Conservation (phyloP, 768 basidiomycete genomes). For the Tylopilus rubrobrunneus region DNA sequence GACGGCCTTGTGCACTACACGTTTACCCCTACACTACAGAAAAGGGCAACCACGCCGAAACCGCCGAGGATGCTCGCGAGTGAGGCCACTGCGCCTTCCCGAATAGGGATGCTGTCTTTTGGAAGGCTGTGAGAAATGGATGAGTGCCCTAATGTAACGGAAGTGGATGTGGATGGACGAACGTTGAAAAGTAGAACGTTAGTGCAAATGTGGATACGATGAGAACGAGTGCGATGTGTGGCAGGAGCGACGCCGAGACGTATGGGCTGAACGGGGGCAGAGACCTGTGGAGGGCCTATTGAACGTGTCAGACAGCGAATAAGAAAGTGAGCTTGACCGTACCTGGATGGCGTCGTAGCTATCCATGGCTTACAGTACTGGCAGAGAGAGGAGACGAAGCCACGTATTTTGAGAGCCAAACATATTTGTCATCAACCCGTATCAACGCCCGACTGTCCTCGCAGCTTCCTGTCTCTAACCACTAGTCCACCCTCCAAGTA, state of each 20-base stretch:
- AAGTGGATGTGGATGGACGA: constrained; percentile 25
- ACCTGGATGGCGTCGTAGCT: constrained; percentile 57
- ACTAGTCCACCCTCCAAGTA: not conserved
- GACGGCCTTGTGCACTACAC: constrained; percentile 21
- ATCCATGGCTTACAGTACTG: constrained; percentile 46
- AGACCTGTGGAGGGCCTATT: constrained; percentile 58
- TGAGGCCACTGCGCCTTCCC: constrained; percentile 67
- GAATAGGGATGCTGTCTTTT: constrained; percentile 60
- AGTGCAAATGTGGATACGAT: constrained; percentile 76
- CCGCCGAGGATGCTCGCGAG: constrained; percentile 79
- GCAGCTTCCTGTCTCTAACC: constrained; percentile 21
- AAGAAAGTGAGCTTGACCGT: constrained; percentile 14
- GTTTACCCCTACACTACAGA: constrained; percentile 38
- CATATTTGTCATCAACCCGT: constrained; percentile 55
- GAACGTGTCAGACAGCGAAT: not conserved
- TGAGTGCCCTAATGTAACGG: constrained; percentile 5
- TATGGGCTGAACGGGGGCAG: constrained; percentile 70
- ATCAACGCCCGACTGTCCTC: constrained; percentile 32
- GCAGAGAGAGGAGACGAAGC: not conserved
- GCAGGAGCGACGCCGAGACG: constrained; percentile 64
- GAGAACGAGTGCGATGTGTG: constrained; percentile 70
- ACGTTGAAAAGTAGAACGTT: constrained; percentile 90
- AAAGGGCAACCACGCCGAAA: constrained; percentile 85
- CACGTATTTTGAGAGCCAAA: constrained; percentile 42
- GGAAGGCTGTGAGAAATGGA: constrained; percentile 54